Evolutionary conservation across 1,139 yeast species (phyloP).

Genomic region (Saccharomyces hybrid): DNA sequence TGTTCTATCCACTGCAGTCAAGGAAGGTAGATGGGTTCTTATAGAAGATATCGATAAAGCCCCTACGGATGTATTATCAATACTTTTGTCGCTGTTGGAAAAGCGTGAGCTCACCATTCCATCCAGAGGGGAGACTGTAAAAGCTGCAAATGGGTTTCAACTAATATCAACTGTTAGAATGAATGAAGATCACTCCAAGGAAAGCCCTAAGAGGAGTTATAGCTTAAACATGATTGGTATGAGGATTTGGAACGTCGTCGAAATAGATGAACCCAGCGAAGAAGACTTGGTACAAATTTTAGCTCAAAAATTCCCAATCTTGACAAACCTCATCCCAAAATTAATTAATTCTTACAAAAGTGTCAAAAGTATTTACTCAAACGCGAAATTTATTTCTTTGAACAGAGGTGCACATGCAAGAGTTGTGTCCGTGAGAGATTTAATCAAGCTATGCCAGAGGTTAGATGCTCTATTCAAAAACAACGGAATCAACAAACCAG

Average conservation of each 20-base stretch:
- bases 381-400: slow-evolving; percentile 53
- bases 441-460: slow-evolving; percentile 77
- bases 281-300: slow-evolving; percentile 56
- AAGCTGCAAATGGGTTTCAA: slow-evolving; percentile 84
- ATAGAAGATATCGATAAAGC: slow-evolving; percentile 96
- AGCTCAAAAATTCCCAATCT: slow-evolving; percentile 50
- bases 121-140: slow-evolving; percentile 80
- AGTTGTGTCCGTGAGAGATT: slow-evolving; percentile 67
- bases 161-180: slow-evolving; percentile 71
- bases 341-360: slow-evolving; percentile 57
- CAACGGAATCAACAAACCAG: slow-evolving; percentile 42
- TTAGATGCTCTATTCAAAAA: slow-evolving; percentile 46
- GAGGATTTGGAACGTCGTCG: slow-evolving; percentile 63
- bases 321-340: slow-evolving; percentile 46
- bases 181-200: slow-evolving; percentile 30
- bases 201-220: slow-evolving; percentile 12
- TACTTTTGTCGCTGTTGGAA: slow-evolving; percentile 78
- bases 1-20: slow-evolving; percentile 85
- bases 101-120: slow-evolving; percentile 80
- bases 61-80: slow-evolving; percentile 91
- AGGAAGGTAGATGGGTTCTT: slow-evolving; percentile 89
- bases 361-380: slow-evolving; percentile 47
- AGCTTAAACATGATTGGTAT: slow-evolving; percentile 75
- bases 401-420: slow-evolving; percentile 73
- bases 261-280: slow-evolving; percentile 48